Conservation (phyloP, 805 yeast genomes). For the Saccharomyces paradoxus region DNA sequence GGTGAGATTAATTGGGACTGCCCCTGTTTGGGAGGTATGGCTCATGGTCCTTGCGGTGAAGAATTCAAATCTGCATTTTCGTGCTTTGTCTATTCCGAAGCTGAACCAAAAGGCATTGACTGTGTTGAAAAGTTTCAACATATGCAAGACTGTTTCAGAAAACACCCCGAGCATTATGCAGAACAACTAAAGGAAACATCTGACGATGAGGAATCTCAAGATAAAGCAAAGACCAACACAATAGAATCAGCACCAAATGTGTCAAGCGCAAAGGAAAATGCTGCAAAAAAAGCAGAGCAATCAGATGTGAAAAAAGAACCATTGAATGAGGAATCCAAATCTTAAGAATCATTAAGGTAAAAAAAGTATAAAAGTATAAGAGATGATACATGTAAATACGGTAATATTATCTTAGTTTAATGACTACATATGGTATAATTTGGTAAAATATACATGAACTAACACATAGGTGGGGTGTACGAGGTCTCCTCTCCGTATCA, state of each 20-base stretch:
- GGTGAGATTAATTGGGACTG: slow-evolving; percentile 99
- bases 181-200: slow-evolving; percentile 57
- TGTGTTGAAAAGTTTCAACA: slow-evolving; percentile 82
- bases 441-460: slow-evolving; percentile 1
- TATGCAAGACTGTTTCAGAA: slow-evolving; percentile 92
- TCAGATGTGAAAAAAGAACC: not conserved
- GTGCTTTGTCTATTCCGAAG: slow-evolving; percentile 87
- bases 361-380: not conserved
- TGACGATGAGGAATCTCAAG: slow-evolving; percentile 51
- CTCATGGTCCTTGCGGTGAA: slow-evolving; percentile 96
- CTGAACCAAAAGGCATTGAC: slow-evolving; percentile 94
- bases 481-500: not conserved
- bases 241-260: not conserved
- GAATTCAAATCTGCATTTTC: slow-evolving; percentile 91
- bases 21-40: slow-evolving; percentile 99
- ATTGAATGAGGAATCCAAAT: not conserved
- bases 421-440: not conserved
- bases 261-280: not conserved
- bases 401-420: not conserved
- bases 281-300: not conserved
- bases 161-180: slow-evolving; percentile 85
- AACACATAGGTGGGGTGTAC: not conserved
- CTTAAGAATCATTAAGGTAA: not conserved
- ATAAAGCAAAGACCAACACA: not conserved
- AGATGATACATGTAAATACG: not conserved